Evolutionary conservation across 129 eudicot genomes (phyloP), one percentile per base, ranked within the genome.

Genomic region (Chrysanthemum lavandulifolium): DNA sequence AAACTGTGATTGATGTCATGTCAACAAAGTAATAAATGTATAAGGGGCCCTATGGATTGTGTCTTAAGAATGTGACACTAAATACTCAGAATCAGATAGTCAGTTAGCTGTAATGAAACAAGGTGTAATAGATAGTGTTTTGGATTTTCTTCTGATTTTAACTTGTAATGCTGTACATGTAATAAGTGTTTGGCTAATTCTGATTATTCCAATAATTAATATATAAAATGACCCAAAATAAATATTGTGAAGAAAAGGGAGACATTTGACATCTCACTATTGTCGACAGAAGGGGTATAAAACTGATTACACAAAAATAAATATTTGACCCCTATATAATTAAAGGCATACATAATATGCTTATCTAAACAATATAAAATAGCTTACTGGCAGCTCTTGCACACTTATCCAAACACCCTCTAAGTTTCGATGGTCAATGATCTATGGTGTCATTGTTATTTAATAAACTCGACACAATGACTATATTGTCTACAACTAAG

Each of bases 291-390:
- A 3, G 19, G 58, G 16, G 58, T 14, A 53, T 13, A 53, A 53
- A 53, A 53, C 58, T 53, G 58, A 53, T 53, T 53, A 3, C 16
- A 13, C 58, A 53, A 53, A 40, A 14, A 7, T 53, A 53, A 53
- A 13, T 14, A 0, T 16, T 53, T 3, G 58, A 53, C 58, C 19
- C 18, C 16, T 53, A 16, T 13, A 53, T 53, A 53, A 14, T 53
- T 10, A 7, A 40, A 53, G 58, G 18, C 67, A 62, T 13, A 4
- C 2, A 40, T 40, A 40, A 40, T 40, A 40, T 40, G 47, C n/a
- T 62, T 18, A 62, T 62, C 48, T 45, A 62, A 62, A 62, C 67
- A 13, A 48, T 62, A 27, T 2, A 25, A 33, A 61, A 61, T 15
- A 61, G 67, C 27, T 29, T 61, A 61, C 14, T 0, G 9, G 18